Base-by-base conservation (phyloP, 352 stramenopile species). In the Pythium rhizo-oryzae region DNA sequence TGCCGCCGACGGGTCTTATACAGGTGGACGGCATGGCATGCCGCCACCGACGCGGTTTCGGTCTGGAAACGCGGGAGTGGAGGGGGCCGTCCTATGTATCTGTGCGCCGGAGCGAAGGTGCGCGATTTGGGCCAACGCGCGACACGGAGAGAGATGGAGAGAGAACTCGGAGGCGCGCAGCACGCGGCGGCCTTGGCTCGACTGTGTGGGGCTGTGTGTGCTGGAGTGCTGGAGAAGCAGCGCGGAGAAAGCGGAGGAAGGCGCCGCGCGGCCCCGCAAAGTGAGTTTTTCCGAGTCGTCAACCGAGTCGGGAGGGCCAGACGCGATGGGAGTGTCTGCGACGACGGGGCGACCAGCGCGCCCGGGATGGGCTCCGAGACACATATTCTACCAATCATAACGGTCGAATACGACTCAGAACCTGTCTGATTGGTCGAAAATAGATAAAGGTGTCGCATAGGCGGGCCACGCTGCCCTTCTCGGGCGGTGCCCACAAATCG, bases 21-120 rank as follows among this genome's bases (percentile, higher is more conserved):
- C 59, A 28, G 19, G 49, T 11, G 59, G 30, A 59, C 56, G 58
- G 49, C 56, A 66, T 66, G 59, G 49, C 65, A 71, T 71, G 35
- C 37, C 50, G 58, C 30, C 25, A 12, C n/a, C 28, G 2, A 6
- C 18, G 24, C 9, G 35, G 13, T 23, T 65, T 39, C 15, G 23
- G n/a, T n/a, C 19, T 13, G 25, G n/a, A 43, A n/a, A 16, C 1
- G 19, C 16, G 19, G 19, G 19, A 1, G 43, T 3, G 37, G 37
- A 18, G 37, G 37, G 13, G 25, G n/a, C n/a, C n/a, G n/a, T n/a
- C n/a, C n/a, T n/a, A n/a, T n/a, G n/a, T n/a, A n/a, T n/a, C n/a
- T n/a, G n/a, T n/a, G n/a, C n/a, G n/a, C n/a, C n/a, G n/a, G n/a
- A n/a, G n/a, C n/a, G n/a, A n/a, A n/a, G n/a, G 6, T 6, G 28